Conservation (phyloP, 108 stramenopile genomes). For the Fragilariopsis cylindrus region DNA sequence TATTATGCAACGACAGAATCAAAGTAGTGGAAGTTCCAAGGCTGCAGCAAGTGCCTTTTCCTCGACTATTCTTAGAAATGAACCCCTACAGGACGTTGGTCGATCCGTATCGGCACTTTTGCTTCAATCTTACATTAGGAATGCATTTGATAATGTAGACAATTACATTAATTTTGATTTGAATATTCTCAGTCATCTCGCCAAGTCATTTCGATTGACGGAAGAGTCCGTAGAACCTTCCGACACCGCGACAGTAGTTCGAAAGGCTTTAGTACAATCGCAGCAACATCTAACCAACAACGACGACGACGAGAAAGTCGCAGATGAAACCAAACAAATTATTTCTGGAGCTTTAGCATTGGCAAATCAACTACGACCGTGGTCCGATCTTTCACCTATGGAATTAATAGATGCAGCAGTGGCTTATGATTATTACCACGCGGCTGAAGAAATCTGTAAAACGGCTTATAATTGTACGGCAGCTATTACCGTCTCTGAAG, state of each 20-base stretch:
- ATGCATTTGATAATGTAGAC: not conserved
- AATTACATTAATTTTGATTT: not conserved
- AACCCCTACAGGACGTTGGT: constrained; percentile 7
- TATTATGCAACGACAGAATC: constrained; percentile 25
- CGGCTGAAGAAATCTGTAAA: constrained; percentile 61
- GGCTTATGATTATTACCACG: constrained; percentile 56
- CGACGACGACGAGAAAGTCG: not conserved
- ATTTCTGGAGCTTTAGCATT: constrained; percentile 52
- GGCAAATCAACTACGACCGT: constrained; percentile 55
- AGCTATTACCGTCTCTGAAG: constrained; percentile 15
- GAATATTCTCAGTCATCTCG: constrained; percentile 39
- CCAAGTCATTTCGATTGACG: constrained; percentile 28
- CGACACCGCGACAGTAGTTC: not conserved
- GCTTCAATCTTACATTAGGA: constrained; percentile 12
- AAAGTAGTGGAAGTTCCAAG: constrained; percentile 21
- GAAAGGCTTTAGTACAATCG: not conserved
- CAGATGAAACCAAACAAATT: constrained; percentile 40
- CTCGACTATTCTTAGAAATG: constrained; percentile 34
- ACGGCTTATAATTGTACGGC: constrained; percentile 25
- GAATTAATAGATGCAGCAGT: constrained; percentile 50
- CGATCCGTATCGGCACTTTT: constrained; percentile 5
- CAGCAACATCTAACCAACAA: not conserved
- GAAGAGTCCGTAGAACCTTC: constrained; percentile 6
- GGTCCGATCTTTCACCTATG: constrained; percentile 41
- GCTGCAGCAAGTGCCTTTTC: constrained; percentile 47